Base-by-base conservation (phyloP, 495 filamentous ascomycete species). In the Podospora didyma region DNA sequence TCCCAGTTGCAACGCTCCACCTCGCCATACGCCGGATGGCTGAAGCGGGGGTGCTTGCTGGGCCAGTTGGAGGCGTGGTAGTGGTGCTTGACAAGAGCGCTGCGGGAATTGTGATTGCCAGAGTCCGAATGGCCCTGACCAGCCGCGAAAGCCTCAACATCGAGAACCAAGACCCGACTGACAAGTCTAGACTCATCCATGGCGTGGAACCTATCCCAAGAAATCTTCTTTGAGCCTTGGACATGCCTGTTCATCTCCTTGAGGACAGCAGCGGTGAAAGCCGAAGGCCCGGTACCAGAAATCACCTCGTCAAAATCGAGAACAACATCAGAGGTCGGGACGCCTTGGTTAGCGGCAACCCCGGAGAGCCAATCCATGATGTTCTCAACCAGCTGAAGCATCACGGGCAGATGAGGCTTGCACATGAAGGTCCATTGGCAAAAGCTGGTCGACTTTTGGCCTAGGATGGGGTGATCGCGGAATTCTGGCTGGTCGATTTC, bases 351-450 rank as follows among this genome's bases (percentile, higher is more conserved):
- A 28, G 62, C 58, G 3, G 82, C 73, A 7, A 85, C 60, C 2
- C 72, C 69, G 19, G 75, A 66, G 12, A 86, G 69, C 80, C 83
- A 86, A 7, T 58, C 55, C 53, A 82, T 69, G 57, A 86, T 84
- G 54, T 79, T 77, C 52, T 86, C 78, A 14, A 84, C 69, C 3
- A 86, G 70, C 21, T 72, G 68, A 59, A 84, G 68, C 79, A 87
- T 80, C 44, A 85, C 79, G 16, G 81, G 81, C 26, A 79, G 74
- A 19, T 72, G 68, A 1, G 82, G 79, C 58, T 80, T 83, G 66
- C 75, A 78, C 71, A 81, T 79, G 57, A 86, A 82, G 2, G 83
- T 86, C 83, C 84, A 87, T 63, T 86, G 83, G 63, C 82, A 86
- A 60, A 86, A 86, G 21, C 79, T 82, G 54, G 73, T 66, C 10